phyloP scores from a whole-genome alignment of 2,329 filamentous ascomycete genomes.

The Cyanodermella asteris region DNA sequence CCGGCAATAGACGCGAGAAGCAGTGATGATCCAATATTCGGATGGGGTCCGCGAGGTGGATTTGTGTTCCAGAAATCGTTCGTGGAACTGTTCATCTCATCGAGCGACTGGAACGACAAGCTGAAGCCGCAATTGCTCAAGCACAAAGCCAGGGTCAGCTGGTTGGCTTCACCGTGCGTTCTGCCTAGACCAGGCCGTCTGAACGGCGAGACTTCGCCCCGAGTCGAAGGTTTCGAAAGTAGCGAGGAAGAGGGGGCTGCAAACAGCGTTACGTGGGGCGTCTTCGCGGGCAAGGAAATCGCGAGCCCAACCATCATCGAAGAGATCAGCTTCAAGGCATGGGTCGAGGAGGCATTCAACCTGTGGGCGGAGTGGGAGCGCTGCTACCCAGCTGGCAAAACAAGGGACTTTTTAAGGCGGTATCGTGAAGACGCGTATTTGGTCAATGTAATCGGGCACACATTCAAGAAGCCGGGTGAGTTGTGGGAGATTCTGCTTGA shows the following conservation, averaged over 20 bases:
- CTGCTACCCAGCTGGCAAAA: constrained; percentile 36
- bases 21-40: constrained; percentile 58
- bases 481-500: constrained; percentile 8
- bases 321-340: constrained; percentile 78
- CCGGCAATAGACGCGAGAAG: constrained; percentile 74
- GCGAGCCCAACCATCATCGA: constrained; percentile 93
- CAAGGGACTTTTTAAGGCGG: constrained; percentile 46
- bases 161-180: too few relatives aligned
- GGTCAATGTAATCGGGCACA: constrained; percentile 43
- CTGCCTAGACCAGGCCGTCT: too few relatives aligned
- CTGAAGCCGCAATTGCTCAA: constrained; percentile 45
- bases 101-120: constrained; percentile 40
- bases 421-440: constrained; percentile 57
- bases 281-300: constrained; percentile 89
- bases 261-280: constrained; percentile 93
- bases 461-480: constrained; percentile 15
- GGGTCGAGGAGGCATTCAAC: constrained; percentile 86
- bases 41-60: constrained; percentile 80
- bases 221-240: too few relatives aligned
- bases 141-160: constrained; percentile 49
- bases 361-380: constrained; percentile 78
- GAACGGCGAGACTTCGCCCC: too few relatives aligned
- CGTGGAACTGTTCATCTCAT: constrained; percentile 81
- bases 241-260: constrained; percentile 35
- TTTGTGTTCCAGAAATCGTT: constrained; percentile 98